These are phyloP conservation scores for Eutypa lata DNA, from an alignment of 2,329 filamentous ascomycete genomes.

Conservation along the genomic window DNA sequence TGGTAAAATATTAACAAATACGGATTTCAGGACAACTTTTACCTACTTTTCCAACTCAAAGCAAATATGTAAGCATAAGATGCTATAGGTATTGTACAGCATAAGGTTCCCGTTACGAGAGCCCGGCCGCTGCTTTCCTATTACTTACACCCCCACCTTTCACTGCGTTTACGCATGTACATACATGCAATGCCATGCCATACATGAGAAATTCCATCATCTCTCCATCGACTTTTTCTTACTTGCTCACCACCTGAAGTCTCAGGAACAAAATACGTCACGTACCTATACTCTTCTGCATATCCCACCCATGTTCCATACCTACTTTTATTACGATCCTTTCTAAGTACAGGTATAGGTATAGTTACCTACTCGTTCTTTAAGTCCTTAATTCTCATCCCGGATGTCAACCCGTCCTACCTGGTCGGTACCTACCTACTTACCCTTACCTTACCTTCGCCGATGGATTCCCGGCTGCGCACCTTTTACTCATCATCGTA, in stretches of 20 bases:
- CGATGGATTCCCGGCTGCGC: background rate
- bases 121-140: too few relatives aligned
- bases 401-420: background rate
- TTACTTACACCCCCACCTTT: background rate
- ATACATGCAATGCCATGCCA: too few relatives aligned
- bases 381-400: background rate
- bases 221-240: too few relatives aligned
- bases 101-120: too few relatives aligned
- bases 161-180: background rate
- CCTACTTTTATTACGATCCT: too few relatives aligned
- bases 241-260: background rate
- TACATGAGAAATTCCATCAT: too few relatives aligned
- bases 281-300: background rate
- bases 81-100: too few relatives aligned
- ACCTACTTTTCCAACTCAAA: background rate
- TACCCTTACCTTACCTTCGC: too few relatives aligned
- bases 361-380: background rate
- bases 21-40: background rate
- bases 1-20: background rate
- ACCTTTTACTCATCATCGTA: conserved; percentile 3
- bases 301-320: too few relatives aligned
- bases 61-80: too few relatives aligned
- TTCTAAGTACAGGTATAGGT: background rate
- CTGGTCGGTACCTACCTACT: background rate
- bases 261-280: background rate